Evolutionary conservation across 2,329 filamentous ascomycete genomes (phyloP), one percentile per base, ranked within the genome.

Genomic region (Tolypocladium tropicale): DNA sequence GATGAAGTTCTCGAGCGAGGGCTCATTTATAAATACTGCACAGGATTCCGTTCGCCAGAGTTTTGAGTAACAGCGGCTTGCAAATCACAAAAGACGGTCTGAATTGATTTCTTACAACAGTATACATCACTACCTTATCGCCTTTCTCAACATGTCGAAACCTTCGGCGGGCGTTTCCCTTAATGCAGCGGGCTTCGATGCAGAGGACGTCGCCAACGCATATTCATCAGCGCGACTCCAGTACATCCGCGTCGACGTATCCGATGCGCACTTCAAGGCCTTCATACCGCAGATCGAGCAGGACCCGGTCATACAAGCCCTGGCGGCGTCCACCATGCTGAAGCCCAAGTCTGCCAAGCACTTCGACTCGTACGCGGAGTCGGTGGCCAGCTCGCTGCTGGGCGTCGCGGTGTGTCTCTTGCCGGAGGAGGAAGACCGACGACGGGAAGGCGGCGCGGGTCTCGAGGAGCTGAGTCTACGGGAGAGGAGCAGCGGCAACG

Each of bases 371-470:
- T 56, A 57, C 9, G 50, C 56, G 2, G 52, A 58, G 46, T 43
- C 48, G 16, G 25, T 49, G 23, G 53, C 54, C 46, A 60, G 58
- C 16, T 43, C 61, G 21, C 58, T 63, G n/a, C 59, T 64, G 7
- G 59, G 57, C 51, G 60, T 64, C 16, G 60, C 58, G 23, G 59
- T 63, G 21, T 63, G 59, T 23, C 60, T 64, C 3, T 43, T 49
- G 7, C 58, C 60, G 10, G 39, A 49, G 14, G 46, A 39, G 32
- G 33, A 48, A 6, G 41, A 49, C 7, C 34, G 23, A 2, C 52
- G 12, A 12, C 34, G 16, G 18, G 6, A 39, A 14, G 34, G 33
- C 16, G 11, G 9, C 6, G 23, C 23, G 23, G 43, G 6, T 14
- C 14, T 30, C 23, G 5, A 28, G 3, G 25, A n/a, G 9, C 14